Base-by-base conservation (phyloP, 202 grass and related monocot species). In the Eragrostis tef region DNA sequence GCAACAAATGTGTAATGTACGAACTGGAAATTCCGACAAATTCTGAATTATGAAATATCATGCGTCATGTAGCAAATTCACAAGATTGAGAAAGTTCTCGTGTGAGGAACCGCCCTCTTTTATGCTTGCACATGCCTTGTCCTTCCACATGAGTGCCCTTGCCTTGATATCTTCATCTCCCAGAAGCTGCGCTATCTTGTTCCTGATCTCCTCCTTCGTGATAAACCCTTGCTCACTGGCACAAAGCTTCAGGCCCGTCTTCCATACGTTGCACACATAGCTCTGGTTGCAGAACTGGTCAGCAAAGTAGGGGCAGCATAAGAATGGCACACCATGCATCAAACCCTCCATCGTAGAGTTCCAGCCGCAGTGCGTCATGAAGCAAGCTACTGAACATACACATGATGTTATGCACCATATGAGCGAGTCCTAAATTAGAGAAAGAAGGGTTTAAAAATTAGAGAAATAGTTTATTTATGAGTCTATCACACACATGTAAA, bases 351-450 rank as follows among this genome's bases (percentile, higher is more conserved):
- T 43, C 0, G 86, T 83, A 0, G 90, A 92, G 61, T 89, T 92
- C 86, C 90, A 92, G 14, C 90, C 90, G 0, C 90, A 86, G 64
- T 89, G 90, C 6, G 86, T 86, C 60, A 92, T 17, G 63, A 92
- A 89, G 54, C 90, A 92, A 48, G 78, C 86, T 2, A 92, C 12
- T 21, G 90, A 67, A 8, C 47, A 13, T 20, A 64, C 25, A 49
- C 16, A 50, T 0, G 25, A 2, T 36, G 44, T n/a, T 12, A 34
- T 65, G 42, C 21, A 49, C 48, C 63, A 27, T 63, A 64, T 5
- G 7, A 67, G 14, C 24, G 26, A 8, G 11, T 51, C 42, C 17
- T 27, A 31, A 62, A 31, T 63, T 63, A 20, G 43, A 63, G 22
- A 64, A 63, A 65, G 1, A 49, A 77, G 59, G 5, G 9, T 1